phyloP scores from a whole-genome alignment of 2,329 filamentous ascomycete genomes.

The Fusarium phyllophilum region DNA sequence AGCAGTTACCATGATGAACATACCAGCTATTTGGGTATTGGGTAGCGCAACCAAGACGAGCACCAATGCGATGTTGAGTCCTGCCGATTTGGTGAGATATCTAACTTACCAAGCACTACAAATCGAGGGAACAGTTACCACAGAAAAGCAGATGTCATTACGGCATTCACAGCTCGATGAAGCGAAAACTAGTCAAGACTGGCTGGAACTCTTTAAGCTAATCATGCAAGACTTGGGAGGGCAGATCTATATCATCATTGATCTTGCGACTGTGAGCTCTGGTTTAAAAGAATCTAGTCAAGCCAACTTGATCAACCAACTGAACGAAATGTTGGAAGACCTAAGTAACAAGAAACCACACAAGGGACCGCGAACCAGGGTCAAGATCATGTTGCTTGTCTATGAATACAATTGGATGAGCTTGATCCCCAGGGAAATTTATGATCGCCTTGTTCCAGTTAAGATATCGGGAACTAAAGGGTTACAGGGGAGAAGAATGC shows the following conservation, averaged over 20 bases:
- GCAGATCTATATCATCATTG: conserved; percentile 6
- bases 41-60: background rate
- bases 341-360: background rate
- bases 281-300: background rate
- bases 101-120: conserved; percentile 1
- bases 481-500: background rate
- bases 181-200: rapidly evolving
- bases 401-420: background rate
- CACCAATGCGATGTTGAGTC: background rate
- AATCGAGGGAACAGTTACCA: background rate
- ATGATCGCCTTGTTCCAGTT: background rate
- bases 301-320: background rate
- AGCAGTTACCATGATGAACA: rapidly evolving
- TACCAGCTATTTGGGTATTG: conserved; percentile 5
- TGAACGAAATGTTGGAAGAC: background rate
- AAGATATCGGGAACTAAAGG: background rate
- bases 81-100: background rate
- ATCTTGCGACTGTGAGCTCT: background rate
- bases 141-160: conserved; percentile 10
- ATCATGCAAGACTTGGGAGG: background rate
- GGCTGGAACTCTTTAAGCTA: background rate
- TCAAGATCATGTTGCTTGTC: background rate
- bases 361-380: background rate
- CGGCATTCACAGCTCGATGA: background rate
- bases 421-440: background rate